A percentile compares a stretch with the other conserved stretches of the same genome.
Conservation (phyloP, 305 asterid species). For the Solanum chacoense region DNA sequence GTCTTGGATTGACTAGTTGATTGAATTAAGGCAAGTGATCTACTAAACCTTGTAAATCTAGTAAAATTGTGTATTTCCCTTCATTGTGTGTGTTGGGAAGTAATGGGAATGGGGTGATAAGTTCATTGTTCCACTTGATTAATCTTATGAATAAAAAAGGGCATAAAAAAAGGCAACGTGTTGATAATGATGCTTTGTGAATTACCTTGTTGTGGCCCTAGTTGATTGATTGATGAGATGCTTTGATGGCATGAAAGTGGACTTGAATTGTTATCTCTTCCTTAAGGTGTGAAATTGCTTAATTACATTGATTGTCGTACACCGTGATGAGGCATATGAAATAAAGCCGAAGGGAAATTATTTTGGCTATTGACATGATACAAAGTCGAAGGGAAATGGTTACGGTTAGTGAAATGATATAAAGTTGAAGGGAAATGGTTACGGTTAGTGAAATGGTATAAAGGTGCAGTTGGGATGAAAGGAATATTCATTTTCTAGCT, state of each 20-base stretch:
- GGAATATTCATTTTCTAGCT: not conserved
- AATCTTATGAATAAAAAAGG: not conserved
- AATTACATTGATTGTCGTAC: not conserved
- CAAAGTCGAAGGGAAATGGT: not conserved
- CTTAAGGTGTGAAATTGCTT: not conserved
- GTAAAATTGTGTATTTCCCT: not conserved
- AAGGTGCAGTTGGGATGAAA: not conserved
- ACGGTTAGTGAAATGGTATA: not conserved
- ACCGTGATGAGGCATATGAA: not conserved
- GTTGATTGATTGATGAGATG: not conserved
- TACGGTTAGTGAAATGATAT: not conserved
- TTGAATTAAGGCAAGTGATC: not conserved
- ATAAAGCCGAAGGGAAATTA: not conserved
- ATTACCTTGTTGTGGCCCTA: not conserved
- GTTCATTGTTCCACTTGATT: not conserved
- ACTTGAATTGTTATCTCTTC: not conserved
- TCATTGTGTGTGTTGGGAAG: not conserved
- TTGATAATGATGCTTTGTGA: not conserved
- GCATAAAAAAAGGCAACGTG: not conserved
- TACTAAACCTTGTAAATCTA: not conserved
- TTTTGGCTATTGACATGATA: not conserved
- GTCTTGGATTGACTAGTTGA: not conserved
- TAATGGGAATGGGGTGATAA: not conserved
- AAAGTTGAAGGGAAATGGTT: not conserved
- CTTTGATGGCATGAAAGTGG: not conserved